These are phyloP conservation scores for Pyricularia pennisetigena DNA, from an alignment of 2,329 filamentous ascomycete species.

Conservation along the genomic window DNA sequence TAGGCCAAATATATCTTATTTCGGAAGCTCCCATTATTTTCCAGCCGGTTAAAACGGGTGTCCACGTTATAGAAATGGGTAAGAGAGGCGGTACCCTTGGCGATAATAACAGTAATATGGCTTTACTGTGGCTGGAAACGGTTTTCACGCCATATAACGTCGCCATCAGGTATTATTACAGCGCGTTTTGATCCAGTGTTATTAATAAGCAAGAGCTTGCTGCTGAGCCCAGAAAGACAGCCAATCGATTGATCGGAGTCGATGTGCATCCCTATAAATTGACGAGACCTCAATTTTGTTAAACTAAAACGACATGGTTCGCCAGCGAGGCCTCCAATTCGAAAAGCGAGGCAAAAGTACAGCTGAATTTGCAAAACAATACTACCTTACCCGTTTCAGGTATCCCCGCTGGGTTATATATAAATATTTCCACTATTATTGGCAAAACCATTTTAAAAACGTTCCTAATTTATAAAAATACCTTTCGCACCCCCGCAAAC, in stretches of 20 bases:
- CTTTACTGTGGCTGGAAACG: background rate
- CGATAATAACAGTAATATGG: conserved; percentile 11
- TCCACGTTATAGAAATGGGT: conserved; percentile 40
- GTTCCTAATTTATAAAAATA: too few relatives aligned
- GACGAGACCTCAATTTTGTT: conserved; percentile 22
- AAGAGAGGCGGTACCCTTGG: conserved; percentile 7
- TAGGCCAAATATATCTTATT: conserved; percentile 42
- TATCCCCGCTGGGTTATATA: too few relatives aligned
- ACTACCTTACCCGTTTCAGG: too few relatives aligned
- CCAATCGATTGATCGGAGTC: conserved; percentile 34
- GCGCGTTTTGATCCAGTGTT: conserved; percentile 7
- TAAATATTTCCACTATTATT: too few relatives aligned
- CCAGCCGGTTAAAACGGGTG: conserved; percentile 33
- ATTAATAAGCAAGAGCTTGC: conserved; percentile 33
- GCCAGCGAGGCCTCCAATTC: too few relatives aligned
- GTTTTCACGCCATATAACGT: conserved; percentile 5
- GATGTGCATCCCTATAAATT: conserved; percentile 39
- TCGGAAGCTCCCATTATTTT: conserved; percentile 38
- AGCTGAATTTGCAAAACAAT: too few relatives aligned
- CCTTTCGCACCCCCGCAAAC: too few relatives aligned
- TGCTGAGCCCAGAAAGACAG: conserved; percentile 36
- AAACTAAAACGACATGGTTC: too few relatives aligned
- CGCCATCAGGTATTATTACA: conserved; percentile 28
- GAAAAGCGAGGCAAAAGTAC: too few relatives aligned
- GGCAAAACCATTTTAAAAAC: too few relatives aligned